phyloP scores from a whole-genome alignment of 345 rosid genomes.

The Lepidium sativum region DNA sequence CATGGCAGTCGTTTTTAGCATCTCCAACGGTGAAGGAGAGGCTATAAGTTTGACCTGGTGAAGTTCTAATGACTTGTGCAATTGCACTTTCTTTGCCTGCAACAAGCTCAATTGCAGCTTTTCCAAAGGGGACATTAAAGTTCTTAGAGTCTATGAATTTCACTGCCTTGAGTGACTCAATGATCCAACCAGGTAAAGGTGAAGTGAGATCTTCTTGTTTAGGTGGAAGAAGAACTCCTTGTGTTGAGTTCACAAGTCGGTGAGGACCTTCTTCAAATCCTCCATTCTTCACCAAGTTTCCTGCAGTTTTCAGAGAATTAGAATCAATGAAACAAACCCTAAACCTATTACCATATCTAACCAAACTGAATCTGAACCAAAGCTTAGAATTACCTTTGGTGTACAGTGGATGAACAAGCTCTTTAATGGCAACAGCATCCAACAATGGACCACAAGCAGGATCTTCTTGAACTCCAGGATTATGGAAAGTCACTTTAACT shows the following conservation, averaged over 20 bases:
- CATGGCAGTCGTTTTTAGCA: constrained; percentile 82
- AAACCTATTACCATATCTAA: background rate
- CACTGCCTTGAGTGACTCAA: constrained; percentile 88
- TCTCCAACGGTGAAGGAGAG: constrained; percentile 70
- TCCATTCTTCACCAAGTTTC: constrained; percentile 66
- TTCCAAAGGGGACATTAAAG: constrained; percentile 79
- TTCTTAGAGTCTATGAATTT: constrained; percentile 77
- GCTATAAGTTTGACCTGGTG: constrained; percentile 44
- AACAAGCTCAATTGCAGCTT: constrained; percentile 76
- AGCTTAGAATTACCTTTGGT: constrained; percentile 40
- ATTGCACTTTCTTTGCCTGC: constrained; percentile 95
- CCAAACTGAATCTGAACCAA: background rate
- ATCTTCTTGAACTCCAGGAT: constrained; percentile 92
- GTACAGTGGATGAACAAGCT: constrained; percentile 53
- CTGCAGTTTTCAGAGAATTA: constrained; percentile 28
- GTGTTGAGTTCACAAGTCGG: constrained; percentile 57
- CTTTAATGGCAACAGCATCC: constrained; percentile 93
- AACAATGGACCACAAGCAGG: constrained; percentile 96
- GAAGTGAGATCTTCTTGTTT: constrained; percentile 75
- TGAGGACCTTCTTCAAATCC: constrained; percentile 96
- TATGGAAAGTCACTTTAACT: constrained; percentile 57
- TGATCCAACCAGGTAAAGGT: constrained; percentile 96
- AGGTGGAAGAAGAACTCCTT: constrained; percentile 92
- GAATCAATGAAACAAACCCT: background rate
- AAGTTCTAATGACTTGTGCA: constrained; percentile 74